Evolutionary conservation across 2,329 filamentous ascomycete species (phyloP), one percentile per base, ranked within the genome.

Genomic region (Botrytis aclada): DNA sequence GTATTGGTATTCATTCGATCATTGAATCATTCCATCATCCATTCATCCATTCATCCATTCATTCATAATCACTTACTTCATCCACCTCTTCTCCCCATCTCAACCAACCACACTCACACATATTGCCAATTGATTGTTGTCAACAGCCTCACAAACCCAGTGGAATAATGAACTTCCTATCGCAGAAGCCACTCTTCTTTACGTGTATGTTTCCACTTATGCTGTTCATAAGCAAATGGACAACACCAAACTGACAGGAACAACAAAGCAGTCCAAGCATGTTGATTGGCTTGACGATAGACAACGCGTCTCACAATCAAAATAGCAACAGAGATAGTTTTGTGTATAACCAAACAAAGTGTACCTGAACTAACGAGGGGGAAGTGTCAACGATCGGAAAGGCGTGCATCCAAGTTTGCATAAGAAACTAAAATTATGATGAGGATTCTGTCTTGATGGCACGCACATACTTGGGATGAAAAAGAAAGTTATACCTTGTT

Each of bases 251-350:
- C 43, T 25, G 41, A 20, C 39, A 51, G 29, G 43, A 65, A 51
- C 63, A 65, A 51, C 63, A 65, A 65, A 65, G 47, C 43, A 37
- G 51, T 9, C 32, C 16, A 51, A 37, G 7, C 9, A 6, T 18
- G 16, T 51, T 51, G 64, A 54, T 66, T 66, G 64, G 64, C 10
- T 20, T 18, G 51, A 54, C 20, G 32, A 39, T 37, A n/a, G 16
- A 37, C 64, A 37, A 54, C 64, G 32, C 22, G 64, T 66, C 51
- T 51, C 43, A n/a, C 14, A n/a, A 66, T 54, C 64, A 66, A 54
- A 66, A 66, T 54, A 66, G 45, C 64, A 66, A 66, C n/a, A n/a
- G n/a, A n/a, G n/a, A n/a, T n/a, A n/a, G n/a, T n/a, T n/a, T n/a
- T n/a, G n/a, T n/a, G n/a, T n/a, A n/a, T n/a, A n/a, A n/a, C 25